Conservation (phyloP, 257 asterid genomes). For the Nicotiana noctiflora region DNA sequence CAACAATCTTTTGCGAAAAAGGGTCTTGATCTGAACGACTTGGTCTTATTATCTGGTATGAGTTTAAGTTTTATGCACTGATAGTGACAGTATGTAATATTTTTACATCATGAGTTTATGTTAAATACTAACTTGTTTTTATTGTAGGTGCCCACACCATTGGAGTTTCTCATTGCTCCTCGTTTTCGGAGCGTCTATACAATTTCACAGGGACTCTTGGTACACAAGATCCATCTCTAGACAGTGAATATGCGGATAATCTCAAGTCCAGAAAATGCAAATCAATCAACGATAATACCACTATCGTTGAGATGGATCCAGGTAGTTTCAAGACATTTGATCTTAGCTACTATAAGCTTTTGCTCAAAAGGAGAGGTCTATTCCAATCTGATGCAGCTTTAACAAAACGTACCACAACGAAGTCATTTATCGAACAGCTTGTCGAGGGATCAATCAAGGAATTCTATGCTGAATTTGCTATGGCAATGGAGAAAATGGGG, state of each 20-base stretch:
- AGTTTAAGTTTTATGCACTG: background rate
- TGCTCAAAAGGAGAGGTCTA: conserved; percentile 32
- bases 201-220: conserved; percentile 54
- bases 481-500: conserved; percentile 12
- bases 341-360: conserved; percentile 24
- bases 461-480: background rate
- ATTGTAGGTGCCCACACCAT: conserved; percentile 52
- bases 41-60: conserved; percentile 36
- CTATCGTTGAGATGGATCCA: conserved; percentile 44
- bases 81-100: background rate
- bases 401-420: background rate
- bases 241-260: conserved; percentile 23
- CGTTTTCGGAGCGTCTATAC: conserved; percentile 40
- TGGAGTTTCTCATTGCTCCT: conserved; percentile 49
- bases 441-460: background rate
- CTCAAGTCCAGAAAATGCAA: conserved; percentile 9
- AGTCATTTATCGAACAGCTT: background rate
- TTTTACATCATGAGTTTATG: background rate
- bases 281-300: conserved; percentile 10
- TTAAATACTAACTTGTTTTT: background rate
- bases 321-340: conserved; percentile 32
- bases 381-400: conserved; percentile 47
- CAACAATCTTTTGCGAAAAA: conserved; percentile 35
- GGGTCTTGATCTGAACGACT: conserved; percentile 44
- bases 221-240: conserved; percentile 38